These are phyloP conservation scores for Leptodermis oblonga DNA, from an alignment of 257 asterid genomes.

Conservation along the genomic window DNA sequence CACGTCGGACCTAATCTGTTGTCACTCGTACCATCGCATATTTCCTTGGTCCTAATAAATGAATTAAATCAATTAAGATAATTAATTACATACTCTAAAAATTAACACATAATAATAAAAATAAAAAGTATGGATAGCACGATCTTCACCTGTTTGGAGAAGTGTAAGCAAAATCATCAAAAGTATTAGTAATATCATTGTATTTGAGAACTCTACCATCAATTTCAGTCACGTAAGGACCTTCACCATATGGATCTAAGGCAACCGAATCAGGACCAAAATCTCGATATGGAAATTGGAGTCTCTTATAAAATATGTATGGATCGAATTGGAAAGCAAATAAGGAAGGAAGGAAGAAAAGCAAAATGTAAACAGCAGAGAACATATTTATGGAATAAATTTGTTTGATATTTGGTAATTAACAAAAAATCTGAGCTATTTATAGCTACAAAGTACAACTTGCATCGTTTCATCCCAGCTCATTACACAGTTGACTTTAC, in stretches of 20 bases:
- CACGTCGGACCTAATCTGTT: slow-evolving; percentile 22
- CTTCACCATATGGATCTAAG: slow-evolving; percentile 22
- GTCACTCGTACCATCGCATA: slow-evolving; percentile 35
- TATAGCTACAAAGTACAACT: too few species aligned
- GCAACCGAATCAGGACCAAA: slow-evolving; percentile 36
- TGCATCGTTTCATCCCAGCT: too few species aligned
- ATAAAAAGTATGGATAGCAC: too few species aligned
- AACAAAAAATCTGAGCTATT: too few species aligned
- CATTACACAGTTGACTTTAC: too few species aligned
- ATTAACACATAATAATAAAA: too few species aligned
- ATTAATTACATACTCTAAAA: too few species aligned
- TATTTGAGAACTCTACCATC: slow-evolving; percentile 49
- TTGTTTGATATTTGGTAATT: too few species aligned
- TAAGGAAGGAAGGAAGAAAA: slow-evolving; percentile 11
- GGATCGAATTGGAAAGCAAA: not conserved
- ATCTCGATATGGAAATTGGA: not conserved
- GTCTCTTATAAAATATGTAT: slow-evolving; percentile 11
- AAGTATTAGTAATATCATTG: slow-evolving; percentile 16
- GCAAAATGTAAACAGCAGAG: not conserved
- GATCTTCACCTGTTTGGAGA: slow-evolving; percentile 37
- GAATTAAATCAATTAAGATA: too few species aligned
- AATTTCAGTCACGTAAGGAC: slow-evolving; percentile 40
- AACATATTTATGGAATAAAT: not conserved
- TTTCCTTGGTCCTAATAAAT: slow-evolving; percentile 31
- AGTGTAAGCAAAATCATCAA: slow-evolving; percentile 41